Conservation (phyloP, 78 protist species). For the Trichosphaerium sp. region DNA sequence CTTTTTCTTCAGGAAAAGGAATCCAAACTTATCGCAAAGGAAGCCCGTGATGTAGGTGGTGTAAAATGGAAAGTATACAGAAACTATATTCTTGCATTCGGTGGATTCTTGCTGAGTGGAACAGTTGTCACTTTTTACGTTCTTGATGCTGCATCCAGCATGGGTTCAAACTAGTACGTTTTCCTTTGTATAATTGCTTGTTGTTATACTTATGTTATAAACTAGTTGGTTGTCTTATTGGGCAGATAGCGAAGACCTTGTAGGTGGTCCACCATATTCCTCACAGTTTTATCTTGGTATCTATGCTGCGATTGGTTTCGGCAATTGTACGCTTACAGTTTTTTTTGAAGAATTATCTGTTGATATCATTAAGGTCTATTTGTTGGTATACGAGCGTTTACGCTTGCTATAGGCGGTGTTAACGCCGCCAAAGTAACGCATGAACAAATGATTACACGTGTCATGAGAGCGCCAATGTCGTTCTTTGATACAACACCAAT, state of each 20-base stretch:
- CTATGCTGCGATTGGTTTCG: not conserved
- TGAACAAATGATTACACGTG: not conserved
- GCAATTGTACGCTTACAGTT: not conserved
- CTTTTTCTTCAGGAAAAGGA: too few relatives aligned
- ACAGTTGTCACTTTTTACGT: not conserved
- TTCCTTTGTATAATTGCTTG: not conserved
- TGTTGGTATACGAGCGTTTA: not conserved
- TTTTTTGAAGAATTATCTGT: not conserved
- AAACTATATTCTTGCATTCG: not conserved
- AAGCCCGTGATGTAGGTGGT: not conserved
- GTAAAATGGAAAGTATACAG: not conserved
- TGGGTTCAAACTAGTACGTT: not conserved
- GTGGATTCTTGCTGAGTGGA: not conserved
- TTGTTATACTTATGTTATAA: not conserved
- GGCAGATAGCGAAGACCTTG: too few relatives aligned
- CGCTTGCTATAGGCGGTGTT: not conserved
- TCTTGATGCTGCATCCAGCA: not conserved
- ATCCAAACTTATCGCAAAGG: slow-evolving; percentile 6
- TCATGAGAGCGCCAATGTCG: slow-evolving; percentile 60
- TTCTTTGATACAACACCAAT: slow-evolving; percentile 75
- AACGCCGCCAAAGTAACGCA: not conserved
- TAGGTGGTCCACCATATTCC: not conserved
- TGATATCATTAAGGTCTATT: not conserved
- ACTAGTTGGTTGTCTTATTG: not conserved
- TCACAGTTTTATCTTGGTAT: slow-evolving; percentile 16